Evolutionary conservation across 2,329 filamentous ascomycete genomes (phyloP).

Genomic region (Colletotrichum eleusines): DNA sequence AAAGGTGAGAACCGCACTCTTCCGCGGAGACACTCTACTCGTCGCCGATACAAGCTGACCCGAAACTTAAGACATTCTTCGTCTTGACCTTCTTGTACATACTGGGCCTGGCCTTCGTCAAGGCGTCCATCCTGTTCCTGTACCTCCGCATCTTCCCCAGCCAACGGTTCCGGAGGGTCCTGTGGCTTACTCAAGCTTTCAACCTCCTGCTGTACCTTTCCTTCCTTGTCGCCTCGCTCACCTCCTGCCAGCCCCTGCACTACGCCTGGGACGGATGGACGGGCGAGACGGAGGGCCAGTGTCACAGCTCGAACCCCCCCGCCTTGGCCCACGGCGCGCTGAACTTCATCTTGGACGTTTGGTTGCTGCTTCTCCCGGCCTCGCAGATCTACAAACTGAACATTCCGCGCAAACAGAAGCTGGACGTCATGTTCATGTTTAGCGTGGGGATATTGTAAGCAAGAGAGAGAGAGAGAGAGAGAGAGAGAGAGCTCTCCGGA

Average conservation of each 20-base stretch:
- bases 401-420: slow-evolving; percentile 3
- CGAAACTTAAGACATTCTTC: background rate
- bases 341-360: slow-evolving; percentile 13
- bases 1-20: background rate
- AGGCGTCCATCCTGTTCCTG: slow-evolving; percentile 2
- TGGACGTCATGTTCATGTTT: slow-evolving; percentile 24
- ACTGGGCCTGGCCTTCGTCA: background rate
- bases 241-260: slow-evolving; percentile 1
- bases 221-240: background rate
- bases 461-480: background rate
- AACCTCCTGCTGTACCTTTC: background rate
- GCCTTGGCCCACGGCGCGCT: slow-evolving; percentile 5
- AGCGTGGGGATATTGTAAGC: slow-evolving; percentile 22
- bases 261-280: slow-evolving; percentile 19
- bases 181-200: background rate
- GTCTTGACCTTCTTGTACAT: background rate
- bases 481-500: background rate
- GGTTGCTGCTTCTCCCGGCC: slow-evolving; percentile 23
- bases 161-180: background rate
- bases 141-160: slow-evolving; percentile 6
- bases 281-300: background rate
- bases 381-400: slow-evolving; percentile 9
- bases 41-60: background rate
- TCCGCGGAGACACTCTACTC: background rate
- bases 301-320: background rate